A percentile compares a stretch with the other conserved stretches of the same genome.
phyloP scores from a whole-genome alignment of 345 rosid species.

The Microthlaspi erraticum region DNA sequence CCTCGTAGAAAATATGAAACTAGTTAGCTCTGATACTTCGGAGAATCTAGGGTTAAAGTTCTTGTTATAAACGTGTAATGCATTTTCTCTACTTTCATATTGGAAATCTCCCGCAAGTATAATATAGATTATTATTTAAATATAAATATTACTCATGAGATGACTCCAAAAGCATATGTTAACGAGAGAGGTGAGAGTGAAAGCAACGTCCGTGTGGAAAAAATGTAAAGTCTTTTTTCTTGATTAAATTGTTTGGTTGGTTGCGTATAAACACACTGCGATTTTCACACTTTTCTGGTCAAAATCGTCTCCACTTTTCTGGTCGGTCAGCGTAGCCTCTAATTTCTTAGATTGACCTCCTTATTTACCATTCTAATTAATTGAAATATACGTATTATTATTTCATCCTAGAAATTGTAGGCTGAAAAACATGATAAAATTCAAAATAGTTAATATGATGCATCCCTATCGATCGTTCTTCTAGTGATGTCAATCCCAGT shows the following conservation, averaged over 20 bases:
- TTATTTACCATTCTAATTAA: constrained; percentile 14
- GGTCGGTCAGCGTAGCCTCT: constrained; percentile 19
- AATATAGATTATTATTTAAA: neutral
- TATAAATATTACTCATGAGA: neutral
- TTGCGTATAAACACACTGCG: constrained; percentile 31
- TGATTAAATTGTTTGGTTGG: constrained; percentile 27
- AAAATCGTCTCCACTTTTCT: neutral
- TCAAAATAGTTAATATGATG: neutral
- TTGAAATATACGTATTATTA: neutral
- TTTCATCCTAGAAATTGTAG: neutral
- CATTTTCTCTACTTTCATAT: constrained; percentile 17
- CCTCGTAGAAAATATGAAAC: constrained; percentile 3
- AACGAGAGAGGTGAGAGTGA: constrained; percentile 12
- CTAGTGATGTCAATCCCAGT: no score
- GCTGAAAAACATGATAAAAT: constrained; percentile 10
- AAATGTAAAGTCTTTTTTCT: constrained; percentile 17
- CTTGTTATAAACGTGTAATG: constrained; percentile 35
- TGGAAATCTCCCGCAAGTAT: neutral
- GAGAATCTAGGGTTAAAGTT: constrained; percentile 15
- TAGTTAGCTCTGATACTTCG: neutral
- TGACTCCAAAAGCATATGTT: constrained; percentile 31
- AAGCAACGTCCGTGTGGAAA: constrained; percentile 42
- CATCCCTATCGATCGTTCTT: neutral
- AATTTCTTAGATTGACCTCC: neutral
- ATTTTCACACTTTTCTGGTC: constrained; percentile 31